These are phyloP conservation scores for Aaosphaeria arxii DNA, from an alignment of 2,329 filamentous ascomycete species.

Conservation along the genomic window DNA sequence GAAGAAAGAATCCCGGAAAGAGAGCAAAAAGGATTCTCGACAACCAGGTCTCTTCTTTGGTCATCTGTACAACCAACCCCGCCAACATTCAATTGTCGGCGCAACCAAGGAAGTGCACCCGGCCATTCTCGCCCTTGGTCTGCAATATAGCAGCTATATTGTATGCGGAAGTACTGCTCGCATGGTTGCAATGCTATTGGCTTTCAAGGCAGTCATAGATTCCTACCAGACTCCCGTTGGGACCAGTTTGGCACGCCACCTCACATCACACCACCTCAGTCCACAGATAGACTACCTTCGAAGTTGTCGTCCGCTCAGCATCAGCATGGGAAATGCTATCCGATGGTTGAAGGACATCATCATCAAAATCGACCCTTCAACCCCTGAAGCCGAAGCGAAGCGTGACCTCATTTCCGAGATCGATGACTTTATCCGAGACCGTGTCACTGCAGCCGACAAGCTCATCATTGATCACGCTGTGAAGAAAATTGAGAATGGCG, in stretches of 20 bases:
- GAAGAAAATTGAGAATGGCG: conserved; percentile 72
- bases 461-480: conserved; percentile 77
- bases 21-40: conserved; percentile 46
- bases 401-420: conserved; percentile 74
- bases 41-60: conserved; percentile 65
- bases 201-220: conserved; percentile 88
- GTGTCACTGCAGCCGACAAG: conserved; percentile 80
- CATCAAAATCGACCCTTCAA: conserved; percentile 82
- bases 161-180: conserved; percentile 87
- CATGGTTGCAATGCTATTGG: conserved; percentile 80
- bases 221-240: conserved; percentile 87
- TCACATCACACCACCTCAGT: conserved; percentile 86
- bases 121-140: conserved; percentile 76
- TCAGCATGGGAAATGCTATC: conserved; percentile 96
- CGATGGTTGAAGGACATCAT: conserved; percentile 92
- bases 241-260: conserved; percentile 82
- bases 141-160: conserved; percentile 86
- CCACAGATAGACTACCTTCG: conserved; percentile 94
- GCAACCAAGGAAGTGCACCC: conserved; percentile 76
- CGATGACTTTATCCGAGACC: conserved; percentile 85
- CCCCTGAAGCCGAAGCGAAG: conserved; percentile 79
- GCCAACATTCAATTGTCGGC: conserved; percentile 59
- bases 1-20: conserved; percentile 29
- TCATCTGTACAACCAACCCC: conserved; percentile 76
- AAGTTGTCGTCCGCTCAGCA: conserved; percentile 90